Evolutionary conservation across 2,329 filamentous ascomycete species (phyloP).

Genomic region (Ophidiomyces ophidiicola): DNA sequence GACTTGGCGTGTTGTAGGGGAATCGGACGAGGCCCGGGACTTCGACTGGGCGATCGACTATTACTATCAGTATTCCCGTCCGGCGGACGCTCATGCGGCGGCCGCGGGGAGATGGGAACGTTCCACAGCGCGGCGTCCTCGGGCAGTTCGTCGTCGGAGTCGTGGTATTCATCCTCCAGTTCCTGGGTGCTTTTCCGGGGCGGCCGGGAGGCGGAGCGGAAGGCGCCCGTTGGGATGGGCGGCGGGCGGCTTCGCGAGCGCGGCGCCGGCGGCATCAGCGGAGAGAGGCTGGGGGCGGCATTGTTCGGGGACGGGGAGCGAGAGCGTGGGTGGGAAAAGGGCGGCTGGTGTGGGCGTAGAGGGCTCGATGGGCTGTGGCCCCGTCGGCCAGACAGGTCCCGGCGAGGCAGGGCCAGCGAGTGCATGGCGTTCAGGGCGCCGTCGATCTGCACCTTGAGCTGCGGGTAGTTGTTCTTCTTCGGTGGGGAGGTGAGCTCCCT

Average conservation of each 20-base stretch:
- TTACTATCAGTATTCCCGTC: slow-evolving; percentile 25
- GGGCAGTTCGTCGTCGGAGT: slow-evolving; percentile 40
- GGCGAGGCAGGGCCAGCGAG: slow-evolving; percentile 20
- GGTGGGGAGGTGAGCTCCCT: slow-evolving; percentile 19
- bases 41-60: slow-evolving; percentile 32
- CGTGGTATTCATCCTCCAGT: slow-evolving; percentile 39
- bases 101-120: slow-evolving; percentile 38
- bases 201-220: slow-evolving; percentile 33
- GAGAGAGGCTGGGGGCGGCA: slow-evolving; percentile 4
- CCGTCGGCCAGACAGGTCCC: slow-evolving; percentile 12
- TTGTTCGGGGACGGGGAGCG: slow-evolving; percentile 14
- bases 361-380: slow-evolving; percentile 14
- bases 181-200: slow-evolving; percentile 38
- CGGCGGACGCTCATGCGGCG: slow-evolving; percentile 27
- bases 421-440: slow-evolving; percentile 18
- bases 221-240: slow-evolving; percentile 13
- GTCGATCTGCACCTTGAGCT: slow-evolving; percentile 11
- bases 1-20: slow-evolving; percentile 32
- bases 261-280: slow-evolving; percentile 2
- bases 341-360: slow-evolving; percentile 16
- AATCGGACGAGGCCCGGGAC: slow-evolving; percentile 30
- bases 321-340: slow-evolving; percentile 11
- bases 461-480: slow-evolving; percentile 10
- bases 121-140: slow-evolving; percentile 41
- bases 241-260: slow-evolving; percentile 22